Evolutionary conservation across 139 green algal species (phyloP).

Genomic region (Chlorella vulgaris): DNA sequence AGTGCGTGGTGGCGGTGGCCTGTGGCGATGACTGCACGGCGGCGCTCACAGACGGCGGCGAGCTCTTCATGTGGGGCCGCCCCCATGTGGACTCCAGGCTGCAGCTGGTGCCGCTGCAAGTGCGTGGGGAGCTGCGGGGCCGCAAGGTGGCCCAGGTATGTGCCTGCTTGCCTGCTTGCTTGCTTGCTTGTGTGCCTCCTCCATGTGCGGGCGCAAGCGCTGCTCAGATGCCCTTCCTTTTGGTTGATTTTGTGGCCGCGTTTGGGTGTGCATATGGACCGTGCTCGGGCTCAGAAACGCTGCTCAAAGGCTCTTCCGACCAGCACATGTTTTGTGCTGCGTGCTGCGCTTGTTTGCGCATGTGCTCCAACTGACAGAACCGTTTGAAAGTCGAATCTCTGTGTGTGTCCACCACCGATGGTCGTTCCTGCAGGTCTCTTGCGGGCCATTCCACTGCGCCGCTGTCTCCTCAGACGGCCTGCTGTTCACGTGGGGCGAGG

Average conservation of each 20-base stretch:
- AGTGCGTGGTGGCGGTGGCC: conserved; percentile 53
- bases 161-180: neutral
- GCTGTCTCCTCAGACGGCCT: conserved; percentile 66
- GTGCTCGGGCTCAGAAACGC: neutral
- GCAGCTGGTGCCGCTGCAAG: conserved; percentile 35
- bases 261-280: too few relatives aligned
- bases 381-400: too few relatives aligned
- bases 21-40: conserved; percentile 69
- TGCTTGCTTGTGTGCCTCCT: too few relatives aligned
- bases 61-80: conserved; percentile 82
- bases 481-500: conserved; percentile 95
- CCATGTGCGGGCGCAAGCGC: neutral
- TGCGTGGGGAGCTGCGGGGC: conserved; percentile 29
- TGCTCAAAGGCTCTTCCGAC: neutral
- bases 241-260: too few relatives aligned
- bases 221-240: too few relatives aligned
- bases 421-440: conserved; percentile 69
- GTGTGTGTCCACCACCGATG: too few relatives aligned
- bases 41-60: conserved; percentile 65
- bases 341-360: neutral
- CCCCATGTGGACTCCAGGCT: conserved; percentile 10
- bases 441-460: conserved; percentile 86
- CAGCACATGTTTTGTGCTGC: neutral
- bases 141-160: conserved; percentile 14
- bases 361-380: too few relatives aligned